Conservation (phyloP, 805 yeast genomes). For the Yarrowia divulgata region DNA sequence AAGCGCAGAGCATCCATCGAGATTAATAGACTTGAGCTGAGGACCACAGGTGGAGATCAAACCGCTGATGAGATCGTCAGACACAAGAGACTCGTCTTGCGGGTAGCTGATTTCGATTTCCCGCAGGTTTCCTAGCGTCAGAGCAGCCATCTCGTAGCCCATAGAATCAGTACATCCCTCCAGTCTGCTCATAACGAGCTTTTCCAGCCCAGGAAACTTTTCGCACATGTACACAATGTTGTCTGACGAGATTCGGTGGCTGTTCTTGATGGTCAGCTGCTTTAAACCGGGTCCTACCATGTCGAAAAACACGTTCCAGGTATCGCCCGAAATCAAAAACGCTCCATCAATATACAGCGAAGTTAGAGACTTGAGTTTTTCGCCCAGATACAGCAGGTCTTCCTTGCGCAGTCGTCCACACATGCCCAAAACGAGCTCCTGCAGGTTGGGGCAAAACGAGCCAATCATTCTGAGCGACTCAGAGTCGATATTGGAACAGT, state of each 20-base stretch:
- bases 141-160: conserved; percentile 68
- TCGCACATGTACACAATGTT: conserved; percentile 69
- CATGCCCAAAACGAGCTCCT: conserved; percentile 75
- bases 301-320: conserved; percentile 82
- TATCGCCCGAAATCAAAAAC: conserved; percentile 73
- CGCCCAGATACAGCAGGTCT: conserved; percentile 66
- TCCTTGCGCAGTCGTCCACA: conserved; percentile 91
- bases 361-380: conserved; percentile 63
- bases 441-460: conserved; percentile 77
- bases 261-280: conserved; percentile 72
- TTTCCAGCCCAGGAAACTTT: conserved; percentile 61
- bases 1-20: conserved; percentile 77
- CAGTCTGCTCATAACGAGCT: conserved; percentile 68
- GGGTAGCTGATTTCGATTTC: conserved; percentile 65
- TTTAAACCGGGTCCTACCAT: conserved; percentile 61
- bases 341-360: conserved; percentile 84
- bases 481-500: conserved; percentile 79
- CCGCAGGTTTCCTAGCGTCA: conserved; percentile 63
- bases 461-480: conserved; percentile 74
- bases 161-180: conserved; percentile 69
- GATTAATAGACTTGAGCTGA: conserved; percentile 60
- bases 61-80: conserved; percentile 70
- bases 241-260: conserved; percentile 79
- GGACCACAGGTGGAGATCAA: conserved; percentile 62
- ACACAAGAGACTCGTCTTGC: conserved; percentile 62